phyloP scores from a whole-genome alignment of 2,329 filamentous ascomycete genomes.

The Teratosphaeriaceae sp. region DNA sequence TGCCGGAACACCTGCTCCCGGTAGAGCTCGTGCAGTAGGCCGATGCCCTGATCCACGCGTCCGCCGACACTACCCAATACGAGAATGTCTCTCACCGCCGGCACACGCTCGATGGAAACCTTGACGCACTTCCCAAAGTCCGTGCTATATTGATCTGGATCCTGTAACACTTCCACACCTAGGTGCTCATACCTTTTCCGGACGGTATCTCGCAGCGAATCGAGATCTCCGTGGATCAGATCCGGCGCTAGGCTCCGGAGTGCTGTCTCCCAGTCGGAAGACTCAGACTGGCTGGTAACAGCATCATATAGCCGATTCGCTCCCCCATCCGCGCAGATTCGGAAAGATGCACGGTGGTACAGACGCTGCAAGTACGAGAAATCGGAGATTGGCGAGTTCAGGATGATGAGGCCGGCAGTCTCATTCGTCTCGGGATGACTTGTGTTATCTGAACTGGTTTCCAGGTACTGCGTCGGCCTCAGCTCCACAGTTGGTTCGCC shows the following conservation, averaged over 20 bases:
- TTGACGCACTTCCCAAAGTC: constrained; percentile 80
- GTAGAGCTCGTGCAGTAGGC: constrained; percentile 79
- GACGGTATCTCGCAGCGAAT: constrained; percentile 64
- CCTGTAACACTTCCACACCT: constrained; percentile 57
- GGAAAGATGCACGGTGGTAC: constrained; percentile 51
- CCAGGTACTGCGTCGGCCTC: constrained; percentile 19
- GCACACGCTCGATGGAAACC: constrained; percentile 45
- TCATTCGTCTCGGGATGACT: constrained; percentile 1
- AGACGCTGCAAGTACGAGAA: constrained; percentile 45
- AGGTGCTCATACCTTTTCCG: constrained; percentile 59
- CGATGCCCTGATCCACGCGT: constrained; percentile 86
- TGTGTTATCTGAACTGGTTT: constrained; percentile 2
- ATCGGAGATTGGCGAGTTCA: constrained; percentile 54
- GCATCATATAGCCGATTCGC: constrained; percentile 66
- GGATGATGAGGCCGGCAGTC: constrained; percentile 45
- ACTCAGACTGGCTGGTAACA: constrained; percentile 25
- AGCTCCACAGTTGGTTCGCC: constrained; percentile 10
- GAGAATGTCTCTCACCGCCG: constrained; percentile 47
- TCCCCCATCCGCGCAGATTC: constrained; percentile 84
- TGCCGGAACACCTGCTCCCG: constrained; percentile 39
- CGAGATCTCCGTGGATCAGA: constrained; percentile 81
- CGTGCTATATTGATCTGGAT: constrained; percentile 78
- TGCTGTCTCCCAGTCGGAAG: constrained; percentile 12
- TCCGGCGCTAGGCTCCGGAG: constrained; percentile 34
- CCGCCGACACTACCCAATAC: constrained; percentile 81